phyloP scores from a whole-genome alignment of 2,329 filamentous ascomycete genomes.

The Pseudonectria buxi region DNA sequence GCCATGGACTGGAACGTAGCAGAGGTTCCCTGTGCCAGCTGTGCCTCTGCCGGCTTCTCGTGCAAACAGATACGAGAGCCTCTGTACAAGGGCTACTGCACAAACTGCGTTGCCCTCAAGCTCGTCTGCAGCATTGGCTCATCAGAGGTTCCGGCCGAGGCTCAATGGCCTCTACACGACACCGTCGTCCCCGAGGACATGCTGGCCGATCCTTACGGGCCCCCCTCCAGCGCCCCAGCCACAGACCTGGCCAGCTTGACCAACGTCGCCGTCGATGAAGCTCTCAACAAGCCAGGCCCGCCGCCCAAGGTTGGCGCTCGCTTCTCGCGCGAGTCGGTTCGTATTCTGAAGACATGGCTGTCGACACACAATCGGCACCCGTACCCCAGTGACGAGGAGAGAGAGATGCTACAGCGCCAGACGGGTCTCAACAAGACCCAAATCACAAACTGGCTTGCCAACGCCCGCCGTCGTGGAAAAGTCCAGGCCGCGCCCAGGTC shows the following conservation, averaged over 20 bases:
- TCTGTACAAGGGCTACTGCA: slow-evolving; percentile 54
- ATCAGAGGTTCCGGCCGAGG: slow-evolving; percentile 19
- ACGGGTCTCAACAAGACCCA: slow-evolving; percentile 79
- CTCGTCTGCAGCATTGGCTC: slow-evolving; percentile 51
- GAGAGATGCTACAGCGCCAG: slow-evolving; percentile 67
- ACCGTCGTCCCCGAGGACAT: slow-evolving; percentile 24
- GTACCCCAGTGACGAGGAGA: slow-evolving; percentile 83
- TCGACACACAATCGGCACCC: slow-evolving; percentile 73
- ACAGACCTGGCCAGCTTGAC: slow-evolving; percentile 22
- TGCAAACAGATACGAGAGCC: slow-evolving; percentile 57
- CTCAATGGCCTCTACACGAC: slow-evolving; percentile 31
- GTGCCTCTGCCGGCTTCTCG: slow-evolving; percentile 44
- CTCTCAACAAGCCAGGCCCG: slow-evolving; percentile 20
- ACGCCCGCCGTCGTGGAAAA: slow-evolving; percentile 78
- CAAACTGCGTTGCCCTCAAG: slow-evolving; percentile 54
- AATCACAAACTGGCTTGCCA: slow-evolving; percentile 88
- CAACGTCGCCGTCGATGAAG: slow-evolving; percentile 13
- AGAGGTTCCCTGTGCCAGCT: slow-evolving; percentile 45
- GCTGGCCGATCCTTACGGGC: slow-evolving; percentile 17
- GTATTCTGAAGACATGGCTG: slow-evolving; percentile 79
- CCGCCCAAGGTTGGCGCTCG: slow-evolving; percentile 62
- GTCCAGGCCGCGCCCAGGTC: slow-evolving; percentile 56
- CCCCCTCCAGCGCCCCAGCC: slow-evolving; percentile 19
- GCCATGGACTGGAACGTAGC: slow-evolving; percentile 34
- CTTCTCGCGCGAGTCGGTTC: slow-evolving; percentile 74